Base-by-base conservation (phyloP, 2,329 filamentous ascomycete genomes). In the Rhynchosporium agropyri region DNA sequence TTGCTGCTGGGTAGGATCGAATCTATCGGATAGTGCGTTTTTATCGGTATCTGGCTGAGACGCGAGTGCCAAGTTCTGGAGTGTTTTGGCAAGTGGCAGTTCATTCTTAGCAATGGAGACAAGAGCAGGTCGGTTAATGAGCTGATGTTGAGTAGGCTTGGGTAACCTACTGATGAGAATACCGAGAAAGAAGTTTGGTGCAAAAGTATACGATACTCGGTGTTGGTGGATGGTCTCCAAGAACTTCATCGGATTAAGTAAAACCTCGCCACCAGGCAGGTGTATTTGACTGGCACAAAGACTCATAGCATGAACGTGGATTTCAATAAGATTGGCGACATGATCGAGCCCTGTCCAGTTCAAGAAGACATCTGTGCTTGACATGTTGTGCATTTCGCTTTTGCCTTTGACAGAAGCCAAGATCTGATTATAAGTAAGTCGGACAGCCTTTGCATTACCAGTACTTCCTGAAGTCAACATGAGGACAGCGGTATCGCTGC, bases 381-480 rank as follows among this genome's bases (percentile, higher is more conserved):
- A 45, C 7, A 51, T 66, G 4, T 31, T 29, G 42, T 66, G 60
- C 7, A 38, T 10, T 12, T 40, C n/a, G 20, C 42, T 46, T 36
- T 67, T 68, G 10, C 57, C 63, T 31, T 29, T 38, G 20, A 68
- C 63, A 0, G 81, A 74, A 0, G 76, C 67, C 0, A 82, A 53
- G 0, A 83, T 67, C 65, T 83, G 80, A 0, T 61, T 59, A 62
- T 82, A 77, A 0, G 70, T 75, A 0, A 84, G 72, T 1, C 64
- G 66, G 0, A 84, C 82, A 0, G 80, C 81, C 68, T 84, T 85
- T 3, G 79, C 74, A 57, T 78, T 77, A 1, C 81, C 81, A 20
- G 79, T 81, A 65, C 77, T 81, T 3, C 83, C 82, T 1, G 81
- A 84, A 1, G 82, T 84, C 3, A 85, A 72, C 79, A 84, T 81